Evolutionary conservation across 2,329 filamentous ascomycete species (phyloP), one percentile per base, ranked within the genome.

Genomic region (Trichoderma sp.): DNA sequence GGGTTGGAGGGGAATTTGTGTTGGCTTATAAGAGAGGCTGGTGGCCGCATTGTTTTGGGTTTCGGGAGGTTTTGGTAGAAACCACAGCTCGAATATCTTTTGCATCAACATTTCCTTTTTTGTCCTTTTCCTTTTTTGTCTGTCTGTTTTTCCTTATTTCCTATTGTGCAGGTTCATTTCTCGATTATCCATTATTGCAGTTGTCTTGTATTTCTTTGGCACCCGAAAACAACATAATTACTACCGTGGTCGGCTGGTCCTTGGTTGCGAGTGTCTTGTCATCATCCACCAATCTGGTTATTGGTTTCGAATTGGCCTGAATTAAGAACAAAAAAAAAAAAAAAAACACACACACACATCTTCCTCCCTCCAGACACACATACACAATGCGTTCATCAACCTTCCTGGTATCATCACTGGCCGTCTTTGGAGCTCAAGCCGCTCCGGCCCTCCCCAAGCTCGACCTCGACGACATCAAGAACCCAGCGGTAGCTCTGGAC

Each of bases 331-430:
- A 15, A 67, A 37, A 50, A 64, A 12, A 35, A 34, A 53, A 2
- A 32, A 32, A 32, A 19, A 4, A 42, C 17, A 2, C 17, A 42
- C 17, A 39, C 15, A 12, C 61, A 35, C 48, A 27, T 35, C 45
- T 39, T 54, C 37, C 37, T 27, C 6, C n/a, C 29, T 39, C 19
- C 15, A 32, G 32, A 27, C 25, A 4, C n/a, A 48, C 70, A 64
- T 13, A 60, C 53, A 64, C 68, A 80, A 89, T 89, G 87, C 82
- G 81, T 73, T 77, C 79, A 72, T 83, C 83, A 70, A 77, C 81
- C 71, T 72, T 85, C 71, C 70, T 86, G 58, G 72, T 81, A 39
- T 81, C 84, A 60, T 79, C 82, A 69, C 77, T 82, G 64, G 79
- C 79, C 72, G 73, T 78, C 50, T 48, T 65, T 27, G 81, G 81